phyloP scores from a whole-genome alignment of 768 basidiomycete genomes.

The Cyclocybe cylindracea region DNA sequence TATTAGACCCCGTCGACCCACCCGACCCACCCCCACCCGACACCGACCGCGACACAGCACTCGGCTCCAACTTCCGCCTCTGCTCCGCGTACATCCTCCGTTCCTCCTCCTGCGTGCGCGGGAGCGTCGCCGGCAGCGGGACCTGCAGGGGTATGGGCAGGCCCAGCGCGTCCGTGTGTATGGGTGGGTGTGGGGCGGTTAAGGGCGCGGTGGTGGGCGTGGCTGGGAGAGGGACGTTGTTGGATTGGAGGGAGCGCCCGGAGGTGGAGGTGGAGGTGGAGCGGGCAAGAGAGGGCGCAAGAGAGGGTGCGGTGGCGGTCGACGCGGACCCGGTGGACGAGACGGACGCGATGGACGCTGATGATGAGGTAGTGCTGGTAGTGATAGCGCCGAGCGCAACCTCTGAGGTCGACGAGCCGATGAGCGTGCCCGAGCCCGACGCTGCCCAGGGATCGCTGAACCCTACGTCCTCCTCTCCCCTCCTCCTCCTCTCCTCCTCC shows the following conservation, averaged over 20 bases:
- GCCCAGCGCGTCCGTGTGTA: no score
- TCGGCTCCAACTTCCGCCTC: constrained; percentile 14
- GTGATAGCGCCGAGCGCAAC: no score
- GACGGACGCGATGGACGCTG: not conserved
- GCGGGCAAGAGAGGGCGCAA: no score
- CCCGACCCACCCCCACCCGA: no score
- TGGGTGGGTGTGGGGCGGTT: no score
- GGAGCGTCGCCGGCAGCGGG: not conserved
- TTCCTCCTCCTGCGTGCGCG: constrained; percentile 16
- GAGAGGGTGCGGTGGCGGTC: not conserved
- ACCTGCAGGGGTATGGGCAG: not conserved
- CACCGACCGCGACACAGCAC: constrained; percentile 8
- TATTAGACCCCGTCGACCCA: no score
- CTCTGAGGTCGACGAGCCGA: no score
- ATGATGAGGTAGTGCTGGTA: not conserved
- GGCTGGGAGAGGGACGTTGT: not conserved
- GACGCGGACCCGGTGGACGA: not conserved
- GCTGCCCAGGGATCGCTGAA: not conserved
- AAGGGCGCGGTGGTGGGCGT: not conserved
- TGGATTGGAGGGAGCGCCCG: constrained; percentile 1
- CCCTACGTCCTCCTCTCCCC: not conserved
- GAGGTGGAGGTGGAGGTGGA: not conserved
- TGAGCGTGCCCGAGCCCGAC: no score
- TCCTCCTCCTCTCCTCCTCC: not conserved
- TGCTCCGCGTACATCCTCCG: constrained; percentile 11